Conservation (phyloP, 805 yeast species). For the Wickerhamiella occidentalis region DNA sequence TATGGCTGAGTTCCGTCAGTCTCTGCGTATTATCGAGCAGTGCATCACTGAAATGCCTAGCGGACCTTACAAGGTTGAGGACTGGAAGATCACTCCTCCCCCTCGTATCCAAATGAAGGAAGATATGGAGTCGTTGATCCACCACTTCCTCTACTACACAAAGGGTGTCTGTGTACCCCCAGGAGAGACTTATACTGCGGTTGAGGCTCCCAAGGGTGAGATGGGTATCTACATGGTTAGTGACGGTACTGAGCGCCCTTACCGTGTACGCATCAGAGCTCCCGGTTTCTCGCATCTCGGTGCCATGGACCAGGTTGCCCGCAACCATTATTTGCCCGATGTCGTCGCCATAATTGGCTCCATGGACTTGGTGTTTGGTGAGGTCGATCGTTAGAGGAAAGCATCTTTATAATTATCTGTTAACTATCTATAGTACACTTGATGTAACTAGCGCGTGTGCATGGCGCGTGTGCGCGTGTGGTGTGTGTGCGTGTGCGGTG, state of each 20-base stretch:
- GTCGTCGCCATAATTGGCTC: constrained; percentile 91
- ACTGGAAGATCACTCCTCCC: constrained; percentile 73
- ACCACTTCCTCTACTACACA: constrained; percentile 76
- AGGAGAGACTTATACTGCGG: constrained; percentile 84
- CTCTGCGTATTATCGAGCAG: constrained; percentile 77
- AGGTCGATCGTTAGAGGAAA: constrained; percentile 62
- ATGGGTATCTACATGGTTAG: constrained; percentile 84
- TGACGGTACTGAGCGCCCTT: constrained; percentile 83
- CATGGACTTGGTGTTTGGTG: constrained; percentile 90
- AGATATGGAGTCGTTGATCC: constrained; percentile 86
- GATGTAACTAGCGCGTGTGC: not conserved
- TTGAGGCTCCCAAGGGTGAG: constrained; percentile 93
- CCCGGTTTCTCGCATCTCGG: constrained; percentile 87
- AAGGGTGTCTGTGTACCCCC: constrained; percentile 83
- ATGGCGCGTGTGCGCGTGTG: too few species aligned
- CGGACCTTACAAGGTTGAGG: constrained; percentile 85
- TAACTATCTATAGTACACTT: not conserved
- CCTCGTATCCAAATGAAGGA: constrained; percentile 73
- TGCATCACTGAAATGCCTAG: constrained; percentile 86
- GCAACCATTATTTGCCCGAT: constrained; percentile 81
- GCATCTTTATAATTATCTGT: not conserved
- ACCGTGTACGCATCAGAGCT: constrained; percentile 87
- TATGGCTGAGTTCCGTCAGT: constrained; percentile 88
- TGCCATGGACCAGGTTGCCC: constrained; percentile 74
- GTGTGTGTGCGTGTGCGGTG: too few species aligned